Percentiles rank a stretch among this genome's conserved stretches.
Conservation (phyloP, 768 basidiomycete species). For the Termitomyces sp. region DNA sequence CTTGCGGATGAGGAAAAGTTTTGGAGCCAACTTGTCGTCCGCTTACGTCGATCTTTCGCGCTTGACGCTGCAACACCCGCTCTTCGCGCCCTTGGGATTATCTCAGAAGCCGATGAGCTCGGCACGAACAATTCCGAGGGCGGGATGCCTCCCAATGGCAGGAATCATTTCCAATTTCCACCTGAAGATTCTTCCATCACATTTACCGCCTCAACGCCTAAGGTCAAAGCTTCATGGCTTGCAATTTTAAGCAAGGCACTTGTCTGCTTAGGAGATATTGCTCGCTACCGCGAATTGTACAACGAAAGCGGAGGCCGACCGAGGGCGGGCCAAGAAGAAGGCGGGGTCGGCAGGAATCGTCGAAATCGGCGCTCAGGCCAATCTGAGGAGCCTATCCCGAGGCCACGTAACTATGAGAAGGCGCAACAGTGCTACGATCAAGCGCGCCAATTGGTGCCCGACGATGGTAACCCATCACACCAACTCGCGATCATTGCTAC, state of each 20-base stretch:
- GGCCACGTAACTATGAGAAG: slow-evolving; percentile 64
- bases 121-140: slow-evolving; percentile 13
- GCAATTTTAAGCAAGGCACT: slow-evolving; percentile 81
- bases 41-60: slow-evolving; percentile 66
- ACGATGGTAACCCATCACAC: slow-evolving; percentile 92
- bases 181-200: slow-evolving; percentile 39
- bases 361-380: slow-evolving; percentile 45
- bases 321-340: slow-evolving; percentile 64
- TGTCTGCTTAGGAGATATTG: slow-evolving; percentile 90
- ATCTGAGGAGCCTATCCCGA: slow-evolving; percentile 40
- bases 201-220: slow-evolving; percentile 32
- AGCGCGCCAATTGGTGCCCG: slow-evolving; percentile 74
- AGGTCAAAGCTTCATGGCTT: slow-evolving; percentile 59
- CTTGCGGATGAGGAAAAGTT: slow-evolving; percentile 88
- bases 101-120: slow-evolving; percentile 31
- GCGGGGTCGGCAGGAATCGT: slow-evolving; percentile 30
- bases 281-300: slow-evolving; percentile 89
- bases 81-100: slow-evolving; percentile 53
- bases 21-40: slow-evolving; percentile 75
- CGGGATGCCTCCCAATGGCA: slow-evolving; percentile 28
- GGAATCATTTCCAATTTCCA: slow-evolving; percentile 63
- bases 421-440: slow-evolving; percentile 82
- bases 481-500: slow-evolving; percentile 91
- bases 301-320: slow-evolving; percentile 65
- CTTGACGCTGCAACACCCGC: slow-evolving; percentile 59